Evolutionary conservation across 2,329 filamentous ascomycete genomes (phyloP).

Genomic region (Hortaea sp.): DNA sequence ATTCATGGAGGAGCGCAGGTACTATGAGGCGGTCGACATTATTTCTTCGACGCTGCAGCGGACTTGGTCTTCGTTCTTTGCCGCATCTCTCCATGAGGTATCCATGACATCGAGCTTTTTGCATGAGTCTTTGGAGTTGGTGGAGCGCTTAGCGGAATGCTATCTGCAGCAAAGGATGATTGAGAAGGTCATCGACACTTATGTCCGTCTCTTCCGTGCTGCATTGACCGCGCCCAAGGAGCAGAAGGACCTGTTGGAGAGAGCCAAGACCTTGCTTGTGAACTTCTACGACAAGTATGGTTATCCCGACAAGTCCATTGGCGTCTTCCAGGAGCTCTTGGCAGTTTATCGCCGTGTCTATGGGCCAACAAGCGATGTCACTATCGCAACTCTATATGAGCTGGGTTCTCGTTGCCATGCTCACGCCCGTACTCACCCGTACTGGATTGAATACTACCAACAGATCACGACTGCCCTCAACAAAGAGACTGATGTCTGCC

Average conservation of each 20-base stretch:
- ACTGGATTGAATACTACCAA: slow-evolving; percentile 38
- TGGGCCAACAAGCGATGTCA: slow-evolving; percentile 32
- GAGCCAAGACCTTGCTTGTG: slow-evolving; percentile 24
- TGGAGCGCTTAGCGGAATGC: slow-evolving; percentile 37
- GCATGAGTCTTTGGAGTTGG: slow-evolving; percentile 38
- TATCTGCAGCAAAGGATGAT: slow-evolving; percentile 30
- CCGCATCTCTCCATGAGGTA: slow-evolving; percentile 30
- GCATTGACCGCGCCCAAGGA: slow-evolving; percentile 20
- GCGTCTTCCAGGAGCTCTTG: slow-evolving; percentile 28
- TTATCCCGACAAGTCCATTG: slow-evolving; percentile 27
- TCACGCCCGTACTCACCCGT: slow-evolving; percentile 26
- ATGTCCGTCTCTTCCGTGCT: slow-evolving; percentile 30
- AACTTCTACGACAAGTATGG: slow-evolving; percentile 30
- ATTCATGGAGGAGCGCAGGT: slow-evolving; percentile 39
- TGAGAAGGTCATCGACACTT: slow-evolving; percentile 31
- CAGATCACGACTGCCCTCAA: slow-evolving; percentile 36
- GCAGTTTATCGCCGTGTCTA: slow-evolving; percentile 24
- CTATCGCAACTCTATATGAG: slow-evolving; percentile 39
- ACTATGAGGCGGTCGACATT: slow-evolving; percentile 37
- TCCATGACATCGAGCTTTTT: slow-evolving; percentile 32
- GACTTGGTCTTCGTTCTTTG: slow-evolving; percentile 39
- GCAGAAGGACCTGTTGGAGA: slow-evolving; percentile 23
- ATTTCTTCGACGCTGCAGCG: slow-evolving; percentile 36
- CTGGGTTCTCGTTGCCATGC: slow-evolving; percentile 30
- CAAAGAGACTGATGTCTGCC: slow-evolving; percentile 29